Percentiles rank a stretch among this genome's conserved stretches.
Evolutionary conservation across 2,329 filamentous ascomycete genomes (phyloP).

Genomic region (Canariomyces notabilis): DNA sequence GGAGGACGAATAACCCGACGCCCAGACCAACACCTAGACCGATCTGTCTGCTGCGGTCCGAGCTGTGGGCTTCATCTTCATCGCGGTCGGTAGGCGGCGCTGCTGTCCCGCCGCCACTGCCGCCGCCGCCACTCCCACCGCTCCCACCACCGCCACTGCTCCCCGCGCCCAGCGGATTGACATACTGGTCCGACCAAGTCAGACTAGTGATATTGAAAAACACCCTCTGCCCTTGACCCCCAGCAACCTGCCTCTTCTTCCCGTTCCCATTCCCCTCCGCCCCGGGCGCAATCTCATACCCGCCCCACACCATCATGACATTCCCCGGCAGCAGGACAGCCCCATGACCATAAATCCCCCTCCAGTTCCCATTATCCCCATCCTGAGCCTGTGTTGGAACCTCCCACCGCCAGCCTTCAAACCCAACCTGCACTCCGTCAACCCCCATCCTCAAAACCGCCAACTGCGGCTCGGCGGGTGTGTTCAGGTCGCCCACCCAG

Average conservation of each 20-base stretch:
- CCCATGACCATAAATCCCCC: slow-evolving; percentile 58
- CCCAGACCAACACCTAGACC: slow-evolving; percentile 63
- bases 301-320: slow-evolving; percentile 63
- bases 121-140: not conserved
- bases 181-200: slow-evolving; percentile 48
- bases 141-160: slow-evolving; percentile 5
- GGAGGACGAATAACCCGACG: slow-evolving; percentile 50
- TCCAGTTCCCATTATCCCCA: slow-evolving; percentile 30
- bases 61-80: slow-evolving; percentile 14
- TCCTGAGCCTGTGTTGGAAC: slow-evolving; percentile 53
- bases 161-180: slow-evolving; percentile 35
- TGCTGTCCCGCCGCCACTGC: slow-evolving; percentile 1
- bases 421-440: slow-evolving; percentile 49
- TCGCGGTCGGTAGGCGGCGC: not conserved
- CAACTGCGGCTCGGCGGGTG: slow-evolving; percentile 76
- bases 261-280: slow-evolving; percentile 16
- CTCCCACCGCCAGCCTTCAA: slow-evolving; percentile 69
- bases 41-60: slow-evolving; percentile 37
- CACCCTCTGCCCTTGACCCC: slow-evolving; percentile 26
- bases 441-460: slow-evolving; percentile 70
- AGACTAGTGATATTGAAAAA: slow-evolving; percentile 57
- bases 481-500: slow-evolving; percentile 79
- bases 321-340: slow-evolving; percentile 60
- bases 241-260: slow-evolving; percentile 34
- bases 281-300: slow-evolving; percentile 51